These are phyloP conservation scores for Cladophialophora carrionii DNA, from an alignment of 2,329 filamentous ascomycete genomes.

Conservation along the genomic window DNA sequence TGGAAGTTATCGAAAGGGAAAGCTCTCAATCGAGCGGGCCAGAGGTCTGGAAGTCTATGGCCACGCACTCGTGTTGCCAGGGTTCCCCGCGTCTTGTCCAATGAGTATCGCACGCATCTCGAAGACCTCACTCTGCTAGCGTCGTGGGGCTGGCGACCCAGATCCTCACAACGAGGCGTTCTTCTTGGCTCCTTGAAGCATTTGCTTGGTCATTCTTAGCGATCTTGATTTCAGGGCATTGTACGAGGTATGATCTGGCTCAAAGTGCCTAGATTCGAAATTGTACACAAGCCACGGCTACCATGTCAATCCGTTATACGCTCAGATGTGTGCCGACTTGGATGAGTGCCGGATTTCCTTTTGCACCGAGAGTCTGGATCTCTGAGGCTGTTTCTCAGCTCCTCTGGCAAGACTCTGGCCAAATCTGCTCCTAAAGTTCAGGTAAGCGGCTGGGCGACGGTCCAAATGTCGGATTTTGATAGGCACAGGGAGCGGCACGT, in stretches of 20 bases:
- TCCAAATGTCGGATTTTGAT: background rate
- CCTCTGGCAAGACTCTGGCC: background rate
- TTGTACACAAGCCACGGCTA: background rate
- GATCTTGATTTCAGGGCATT: background rate
- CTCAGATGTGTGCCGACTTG: background rate
- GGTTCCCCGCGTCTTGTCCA: background rate
- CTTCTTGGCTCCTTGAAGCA: constrained; percentile 1
- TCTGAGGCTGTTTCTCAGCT: background rate
- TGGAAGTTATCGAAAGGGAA: background rate
- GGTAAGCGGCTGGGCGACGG: background rate
- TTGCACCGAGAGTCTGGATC: background rate
- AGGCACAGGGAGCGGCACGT: background rate
- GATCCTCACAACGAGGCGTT: background rate
- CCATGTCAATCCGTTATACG: background rate
- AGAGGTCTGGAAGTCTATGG: background rate
- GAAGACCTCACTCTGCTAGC: background rate
- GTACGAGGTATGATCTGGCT: background rate
- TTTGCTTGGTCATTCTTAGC: constrained; percentile 6
- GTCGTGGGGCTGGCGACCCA: background rate
- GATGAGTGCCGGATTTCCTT: background rate
- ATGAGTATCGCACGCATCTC: background rate
- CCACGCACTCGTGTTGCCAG: background rate
- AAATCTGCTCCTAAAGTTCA: background rate
- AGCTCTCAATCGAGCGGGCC: background rate
- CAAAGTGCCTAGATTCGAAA: background rate